Evolutionary conservation across 202 grass and related monocot species (phyloP).

Genomic region (Musa balbisiana): DNA sequence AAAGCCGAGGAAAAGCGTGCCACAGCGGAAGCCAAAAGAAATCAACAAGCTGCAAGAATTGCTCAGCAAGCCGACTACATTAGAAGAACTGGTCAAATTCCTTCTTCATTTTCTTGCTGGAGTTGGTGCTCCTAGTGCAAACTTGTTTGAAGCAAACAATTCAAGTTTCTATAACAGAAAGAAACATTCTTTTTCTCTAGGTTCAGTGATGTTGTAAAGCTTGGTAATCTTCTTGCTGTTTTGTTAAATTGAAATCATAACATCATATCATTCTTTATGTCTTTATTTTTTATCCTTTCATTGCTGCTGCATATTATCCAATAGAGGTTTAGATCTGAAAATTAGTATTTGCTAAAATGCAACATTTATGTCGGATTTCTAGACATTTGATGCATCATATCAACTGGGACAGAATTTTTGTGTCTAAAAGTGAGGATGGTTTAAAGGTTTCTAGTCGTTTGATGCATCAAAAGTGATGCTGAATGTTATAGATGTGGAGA

Average conservation of each 20-base stretch:
- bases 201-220: background rate
- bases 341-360: too few relatives aligned
- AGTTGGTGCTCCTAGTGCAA: conserved; percentile 54
- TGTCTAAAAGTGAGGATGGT: too few relatives aligned
- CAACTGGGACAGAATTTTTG: too few relatives aligned
- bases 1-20: conserved; percentile 68
- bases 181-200: background rate
- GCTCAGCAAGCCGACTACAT: conserved; percentile 74
- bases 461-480: too few relatives aligned
- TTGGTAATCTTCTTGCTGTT: background rate
- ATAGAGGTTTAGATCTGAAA: too few relatives aligned
- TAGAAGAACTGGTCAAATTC: conserved; percentile 62
- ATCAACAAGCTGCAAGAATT: conserved; percentile 44
- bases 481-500: too few relatives aligned
- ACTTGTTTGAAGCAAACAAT: background rate
- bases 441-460: too few relatives aligned
- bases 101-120: conserved; percentile 58
- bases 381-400: too few relatives aligned
- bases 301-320: too few relatives aligned
- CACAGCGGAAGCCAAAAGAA: conserved; percentile 36
- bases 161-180: too few relatives aligned
- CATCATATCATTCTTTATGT: background rate
- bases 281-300: background rate
- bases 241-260: conserved; percentile 5
- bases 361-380: too few relatives aligned